A percentile compares a stretch with the other conserved stretches of the same genome.
These are phyloP conservation scores for Phialophora verrucosa DNA, from an alignment of 2,329 filamentous ascomycete genomes.

Conservation along the genomic window DNA sequence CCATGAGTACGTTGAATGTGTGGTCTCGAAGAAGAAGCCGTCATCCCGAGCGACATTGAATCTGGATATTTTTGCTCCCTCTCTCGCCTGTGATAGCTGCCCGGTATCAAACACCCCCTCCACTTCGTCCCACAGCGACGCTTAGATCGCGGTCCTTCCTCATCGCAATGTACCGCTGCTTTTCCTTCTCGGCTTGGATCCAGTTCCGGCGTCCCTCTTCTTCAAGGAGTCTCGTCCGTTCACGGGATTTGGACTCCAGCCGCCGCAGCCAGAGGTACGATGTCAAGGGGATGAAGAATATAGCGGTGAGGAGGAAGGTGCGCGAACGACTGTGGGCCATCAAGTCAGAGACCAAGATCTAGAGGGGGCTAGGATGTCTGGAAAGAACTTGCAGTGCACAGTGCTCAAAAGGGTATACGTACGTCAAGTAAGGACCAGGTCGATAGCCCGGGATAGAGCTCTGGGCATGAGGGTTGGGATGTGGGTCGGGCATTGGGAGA, in stretches of 20 bases:
- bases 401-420: background rate
- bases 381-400: background rate
- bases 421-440: conserved; percentile 29
- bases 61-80: background rate
- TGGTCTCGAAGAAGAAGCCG: background rate
- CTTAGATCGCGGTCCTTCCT: conserved; percentile 25
- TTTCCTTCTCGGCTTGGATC: conserved; percentile 34
- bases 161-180: conserved; percentile 23
- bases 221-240: conserved; percentile 30
- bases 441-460: conserved; percentile 37
- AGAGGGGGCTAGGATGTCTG: background rate
- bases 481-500: conserved; percentile 22
- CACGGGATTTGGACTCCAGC: conserved; percentile 29
- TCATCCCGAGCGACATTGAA: background rate
- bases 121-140: conserved; percentile 34
- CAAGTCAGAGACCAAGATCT: background rate
- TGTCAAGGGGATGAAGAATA: conserved; percentile 31
- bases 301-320: conserved; percentile 30
- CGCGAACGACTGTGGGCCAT: conserved; percentile 22
- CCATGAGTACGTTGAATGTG: background rate
- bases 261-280: conserved; percentile 35
- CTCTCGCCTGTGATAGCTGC: background rate
- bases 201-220: conserved; percentile 35
- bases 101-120: conserved; percentile 31
- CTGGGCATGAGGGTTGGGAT: conserved; percentile 20